phyloP scores from a whole-genome alignment of 495 filamentous ascomycete genomes.

The Hyaloscypha variabilis region DNA sequence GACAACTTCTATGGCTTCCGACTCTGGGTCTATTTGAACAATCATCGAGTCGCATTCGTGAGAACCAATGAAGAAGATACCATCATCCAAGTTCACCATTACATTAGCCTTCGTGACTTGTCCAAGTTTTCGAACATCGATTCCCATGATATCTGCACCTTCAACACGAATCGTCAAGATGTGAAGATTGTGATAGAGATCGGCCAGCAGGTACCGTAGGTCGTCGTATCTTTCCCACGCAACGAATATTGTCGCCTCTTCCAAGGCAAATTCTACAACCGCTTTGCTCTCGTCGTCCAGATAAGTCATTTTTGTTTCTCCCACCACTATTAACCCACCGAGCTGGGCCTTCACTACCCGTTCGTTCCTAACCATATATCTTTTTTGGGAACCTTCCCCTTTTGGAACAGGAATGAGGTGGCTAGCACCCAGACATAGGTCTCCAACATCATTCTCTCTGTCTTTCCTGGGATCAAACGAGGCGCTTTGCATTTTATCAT shows the following conservation, averaged over 20 bases:
- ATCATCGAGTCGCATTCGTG: conserved; percentile 93
- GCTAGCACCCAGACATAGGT: conserved; percentile 72
- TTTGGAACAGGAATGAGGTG: conserved; percentile 83
- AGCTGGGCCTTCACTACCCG: conserved; percentile 48
- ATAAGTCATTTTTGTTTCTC: conserved; percentile 83
- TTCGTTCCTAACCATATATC: conserved; percentile 53
- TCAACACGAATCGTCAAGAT: conserved; percentile 75
- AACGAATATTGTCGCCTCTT: conserved; percentile 79
- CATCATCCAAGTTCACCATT: conserved; percentile 77
- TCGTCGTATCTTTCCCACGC: conserved; percentile 85
- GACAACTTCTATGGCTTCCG: conserved; percentile 59
- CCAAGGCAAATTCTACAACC: conserved; percentile 58
- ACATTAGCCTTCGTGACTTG: conserved; percentile 71
- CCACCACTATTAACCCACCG: conserved; percentile 80
- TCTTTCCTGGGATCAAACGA: conserved; percentile 48
- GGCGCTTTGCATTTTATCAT: conserved; percentile 50
- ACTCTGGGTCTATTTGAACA: conserved; percentile 45
- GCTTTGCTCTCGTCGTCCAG: conserved; percentile 72
- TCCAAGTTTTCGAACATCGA: conserved; percentile 70
- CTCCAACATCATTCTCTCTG: conserved; percentile 53
- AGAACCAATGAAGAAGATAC: conserved; percentile 82
- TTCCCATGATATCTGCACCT: conserved; percentile 61
- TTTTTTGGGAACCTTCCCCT: conserved; percentile 49
- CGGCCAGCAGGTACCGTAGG: conserved; percentile 80
- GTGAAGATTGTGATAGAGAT: conserved; percentile 85